Conservation (phyloP, 164 flowering plant genomes). For the Annona squamosa region DNA sequence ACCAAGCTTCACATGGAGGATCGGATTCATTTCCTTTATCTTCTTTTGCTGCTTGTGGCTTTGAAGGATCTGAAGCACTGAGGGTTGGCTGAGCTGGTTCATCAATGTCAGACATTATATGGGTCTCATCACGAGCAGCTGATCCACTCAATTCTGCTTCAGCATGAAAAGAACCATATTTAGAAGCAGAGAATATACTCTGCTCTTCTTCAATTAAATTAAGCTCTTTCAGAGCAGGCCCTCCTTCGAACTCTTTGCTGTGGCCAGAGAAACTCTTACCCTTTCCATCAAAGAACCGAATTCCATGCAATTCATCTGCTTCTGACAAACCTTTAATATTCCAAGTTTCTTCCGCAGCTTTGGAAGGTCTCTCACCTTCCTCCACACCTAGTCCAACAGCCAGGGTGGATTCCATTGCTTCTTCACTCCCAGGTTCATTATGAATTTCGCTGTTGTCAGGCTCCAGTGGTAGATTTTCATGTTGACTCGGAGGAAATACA, state of each 20-base stretch:
- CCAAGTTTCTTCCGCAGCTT: conserved; percentile 36
- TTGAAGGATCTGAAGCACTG: conserved; percentile 11
- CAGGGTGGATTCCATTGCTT: conserved; percentile 10
- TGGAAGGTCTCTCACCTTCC: conserved; percentile 32
- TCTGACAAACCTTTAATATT: conserved; percentile 26
- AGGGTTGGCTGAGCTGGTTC: conserved; percentile 11
- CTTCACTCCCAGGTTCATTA: conserved; percentile 29
- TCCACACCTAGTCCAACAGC: conserved; percentile 19
- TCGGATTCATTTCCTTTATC: conserved; percentile 31
- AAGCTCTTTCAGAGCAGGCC: conserved; percentile 28
- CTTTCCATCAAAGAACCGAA: conserved; percentile 37
- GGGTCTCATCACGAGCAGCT: conserved; percentile 5
- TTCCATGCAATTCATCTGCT: conserved; percentile 43
- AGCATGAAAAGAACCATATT: conserved; percentile 18
- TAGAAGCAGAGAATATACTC: conserved; percentile 30
- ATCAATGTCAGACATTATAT: conserved; percentile 1
- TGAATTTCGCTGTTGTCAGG: conserved; percentile 31
- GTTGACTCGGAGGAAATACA: conserved; percentile 74
- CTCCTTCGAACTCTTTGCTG: conserved; percentile 34
- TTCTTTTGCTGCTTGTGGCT: conserved; percentile 19
- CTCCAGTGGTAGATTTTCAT: conserved; percentile 58
- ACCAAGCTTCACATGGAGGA: conserved; percentile 86
- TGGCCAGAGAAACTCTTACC: conserved; percentile 24
- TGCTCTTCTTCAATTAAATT: conserved; percentile 44
- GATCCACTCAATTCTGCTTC: conserved; percentile 25